Conservation (phyloP, 805 yeast species). For the Ogataea populi-albae region DNA sequence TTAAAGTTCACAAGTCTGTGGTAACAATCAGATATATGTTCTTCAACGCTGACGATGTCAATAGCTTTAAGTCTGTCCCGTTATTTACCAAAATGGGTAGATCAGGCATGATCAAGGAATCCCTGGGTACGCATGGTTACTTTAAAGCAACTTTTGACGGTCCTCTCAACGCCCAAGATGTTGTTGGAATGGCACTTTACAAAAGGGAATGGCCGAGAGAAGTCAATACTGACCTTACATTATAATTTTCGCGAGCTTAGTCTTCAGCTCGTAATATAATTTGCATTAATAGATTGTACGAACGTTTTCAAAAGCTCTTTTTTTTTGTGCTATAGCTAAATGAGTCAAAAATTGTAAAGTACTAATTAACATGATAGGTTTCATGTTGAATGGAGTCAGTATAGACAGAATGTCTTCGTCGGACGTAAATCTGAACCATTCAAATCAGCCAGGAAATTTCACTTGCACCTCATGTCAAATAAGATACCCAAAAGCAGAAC, state of each 20-base stretch:
- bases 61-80: conserved; percentile 87
- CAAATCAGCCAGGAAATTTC: conserved; percentile 24
- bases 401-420: background rate
- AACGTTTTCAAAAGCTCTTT: no score
- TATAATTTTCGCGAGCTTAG: no score
- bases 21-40: conserved; percentile 97
- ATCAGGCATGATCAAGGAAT: conserved; percentile 90
- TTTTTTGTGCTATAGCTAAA: no score
- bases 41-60: conserved; percentile 85
- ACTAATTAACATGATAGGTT: no score
- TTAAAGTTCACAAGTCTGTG: conserved; percentile 88
- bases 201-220: conserved; percentile 88
- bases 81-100: conserved; percentile 90
- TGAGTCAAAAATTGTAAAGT: no score
- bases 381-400: no score
- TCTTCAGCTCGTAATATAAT: no score
- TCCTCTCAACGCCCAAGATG: conserved; percentile 85
- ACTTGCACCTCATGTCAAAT: conserved; percentile 92
- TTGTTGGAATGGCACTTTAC: conserved; percentile 89
- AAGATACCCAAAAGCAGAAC: conserved; percentile 73
- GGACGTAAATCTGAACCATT: conserved; percentile 9
- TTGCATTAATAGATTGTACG: no score
- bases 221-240: no score
- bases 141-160: conserved; percentile 95
- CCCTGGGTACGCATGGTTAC: conserved; percentile 97